phyloP scores from a whole-genome alignment of 1,139 yeast species.

The Diutina pseudorugosa region DNA sequence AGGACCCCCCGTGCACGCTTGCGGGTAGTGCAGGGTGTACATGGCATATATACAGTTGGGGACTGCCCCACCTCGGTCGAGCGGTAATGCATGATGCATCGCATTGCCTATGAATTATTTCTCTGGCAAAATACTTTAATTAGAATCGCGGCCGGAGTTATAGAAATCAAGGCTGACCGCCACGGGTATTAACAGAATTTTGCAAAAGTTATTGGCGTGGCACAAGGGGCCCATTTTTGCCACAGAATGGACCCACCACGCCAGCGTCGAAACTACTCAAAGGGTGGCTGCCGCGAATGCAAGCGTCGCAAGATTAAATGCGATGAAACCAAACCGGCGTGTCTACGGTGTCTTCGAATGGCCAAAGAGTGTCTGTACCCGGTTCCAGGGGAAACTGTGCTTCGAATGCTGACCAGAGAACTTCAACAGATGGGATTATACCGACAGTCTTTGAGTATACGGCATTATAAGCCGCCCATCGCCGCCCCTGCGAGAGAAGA shows the following conservation, averaged over 20 bases:
- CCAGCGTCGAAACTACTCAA: conserved; percentile 15
- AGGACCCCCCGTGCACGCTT: background rate
- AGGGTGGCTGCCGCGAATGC: conserved; percentile 29
- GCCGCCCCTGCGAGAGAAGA: background rate
- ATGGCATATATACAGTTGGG: background rate
- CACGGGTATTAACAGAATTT: background rate
- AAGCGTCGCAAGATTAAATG: conserved; percentile 35
- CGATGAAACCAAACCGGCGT: conserved; percentile 47
- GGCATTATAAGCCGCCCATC: background rate
- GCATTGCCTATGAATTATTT: background rate
- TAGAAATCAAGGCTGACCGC: background rate
- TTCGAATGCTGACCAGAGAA: conserved; percentile 6
- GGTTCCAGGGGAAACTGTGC: conserved; percentile 13
- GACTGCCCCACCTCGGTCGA: background rate
- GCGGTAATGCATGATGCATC: background rate
- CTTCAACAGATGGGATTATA: conserved; percentile 1
- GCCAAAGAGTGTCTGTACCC: conserved; percentile 23
- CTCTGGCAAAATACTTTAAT: background rate
- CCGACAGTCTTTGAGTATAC: background rate
- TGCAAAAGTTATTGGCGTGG: background rate
- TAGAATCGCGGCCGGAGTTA: background rate
- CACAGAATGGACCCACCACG: background rate
- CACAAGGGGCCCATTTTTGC: background rate
- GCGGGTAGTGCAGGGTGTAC: background rate
- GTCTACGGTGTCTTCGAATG: conserved; percentile 32